These are phyloP conservation scores for Marvania coccoides DNA, from an alignment of 139 green algal genomes.

Conservation along the genomic window DNA sequence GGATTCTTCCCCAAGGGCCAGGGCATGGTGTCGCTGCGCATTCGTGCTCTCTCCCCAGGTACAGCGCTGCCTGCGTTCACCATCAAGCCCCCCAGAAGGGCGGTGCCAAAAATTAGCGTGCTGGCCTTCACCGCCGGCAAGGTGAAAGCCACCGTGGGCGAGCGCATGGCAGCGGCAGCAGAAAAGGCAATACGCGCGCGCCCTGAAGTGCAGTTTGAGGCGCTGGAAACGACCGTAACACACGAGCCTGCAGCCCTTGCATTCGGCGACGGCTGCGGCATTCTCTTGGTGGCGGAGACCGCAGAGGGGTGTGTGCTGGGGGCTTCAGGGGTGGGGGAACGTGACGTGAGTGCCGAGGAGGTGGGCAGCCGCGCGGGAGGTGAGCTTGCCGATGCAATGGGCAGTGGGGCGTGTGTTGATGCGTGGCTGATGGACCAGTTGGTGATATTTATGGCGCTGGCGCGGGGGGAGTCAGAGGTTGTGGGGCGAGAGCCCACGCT, in stretches of 20 bases:
- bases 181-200: neutral
- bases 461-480: constrained; percentile 48
- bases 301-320: constrained; percentile 47
- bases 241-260: constrained; percentile 18
- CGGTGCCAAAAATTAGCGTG: constrained; percentile 25
- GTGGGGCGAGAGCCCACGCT: constrained; percentile 50
- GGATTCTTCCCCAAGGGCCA: constrained; percentile 74
- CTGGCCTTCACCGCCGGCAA: constrained; percentile 41
- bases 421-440: constrained; percentile 65
- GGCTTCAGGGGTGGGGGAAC: constrained; percentile 28
- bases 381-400: constrained; percentile 52
- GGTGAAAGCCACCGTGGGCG: neutral
- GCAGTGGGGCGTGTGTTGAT: constrained; percentile 41
- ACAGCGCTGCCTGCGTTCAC: constrained; percentile 40
- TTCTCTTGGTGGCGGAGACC: constrained; percentile 48
- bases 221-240: neutral
- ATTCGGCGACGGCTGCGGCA: constrained; percentile 43
- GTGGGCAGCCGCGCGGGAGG: constrained; percentile 30
- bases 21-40: constrained; percentile 32
- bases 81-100: constrained; percentile 36
- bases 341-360: constrained; percentile 27
- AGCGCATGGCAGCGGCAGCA: constrained; percentile 37
- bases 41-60: constrained; percentile 24
- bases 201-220: neutral
- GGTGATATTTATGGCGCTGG: constrained; percentile 79